phyloP scores from a whole-genome alignment of 306 rosid species.

The Hippophae tibetana region DNA sequence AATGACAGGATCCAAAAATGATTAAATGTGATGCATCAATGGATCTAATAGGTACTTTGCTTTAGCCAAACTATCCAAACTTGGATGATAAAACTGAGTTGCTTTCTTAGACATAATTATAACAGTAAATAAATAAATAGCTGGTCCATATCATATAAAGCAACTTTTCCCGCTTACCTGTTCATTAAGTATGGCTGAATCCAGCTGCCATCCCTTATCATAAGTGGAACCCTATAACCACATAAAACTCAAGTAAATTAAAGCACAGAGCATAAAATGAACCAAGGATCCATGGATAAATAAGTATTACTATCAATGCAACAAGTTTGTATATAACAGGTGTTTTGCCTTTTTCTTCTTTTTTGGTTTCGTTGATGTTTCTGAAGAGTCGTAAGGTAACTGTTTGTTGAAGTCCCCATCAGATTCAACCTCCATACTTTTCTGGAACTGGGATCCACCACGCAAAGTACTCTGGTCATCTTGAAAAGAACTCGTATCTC shows the following conservation, averaged over 20 bases:
- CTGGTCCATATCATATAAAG: too few species aligned
- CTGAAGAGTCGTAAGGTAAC: constrained; percentile 67
- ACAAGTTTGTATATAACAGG: constrained; percentile 44
- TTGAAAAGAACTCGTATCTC: constrained; percentile 92
- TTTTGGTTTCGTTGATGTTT: constrained; percentile 79
- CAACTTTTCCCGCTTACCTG: constrained; percentile 34
- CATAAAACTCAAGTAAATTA: constrained; percentile 24
- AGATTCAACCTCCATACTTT: constrained; percentile 89
- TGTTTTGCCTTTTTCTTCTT: constrained; percentile 86
- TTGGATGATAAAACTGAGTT: too few species aligned
- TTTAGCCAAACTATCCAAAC: too few species aligned
- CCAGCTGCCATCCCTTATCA: constrained; percentile 86
- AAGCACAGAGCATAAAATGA: constrained; percentile 13
- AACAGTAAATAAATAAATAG: too few species aligned
- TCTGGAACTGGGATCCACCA: constrained; percentile 72
- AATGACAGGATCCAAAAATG: too few species aligned
- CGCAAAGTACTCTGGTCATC: constrained; percentile 86
- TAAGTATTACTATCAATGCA: constrained; percentile 1
- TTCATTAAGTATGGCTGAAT: constrained; percentile 52
- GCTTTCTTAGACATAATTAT: too few species aligned
- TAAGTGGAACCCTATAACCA: constrained; percentile 63
- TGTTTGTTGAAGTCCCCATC: constrained; percentile 70
- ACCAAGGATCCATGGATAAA: constrained; percentile 10
- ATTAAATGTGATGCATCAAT: too few species aligned
- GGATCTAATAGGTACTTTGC: too few species aligned